Evolutionary conservation across 2,329 filamentous ascomycete genomes (phyloP).

Genomic region (Aspergillus tamarii): DNA sequence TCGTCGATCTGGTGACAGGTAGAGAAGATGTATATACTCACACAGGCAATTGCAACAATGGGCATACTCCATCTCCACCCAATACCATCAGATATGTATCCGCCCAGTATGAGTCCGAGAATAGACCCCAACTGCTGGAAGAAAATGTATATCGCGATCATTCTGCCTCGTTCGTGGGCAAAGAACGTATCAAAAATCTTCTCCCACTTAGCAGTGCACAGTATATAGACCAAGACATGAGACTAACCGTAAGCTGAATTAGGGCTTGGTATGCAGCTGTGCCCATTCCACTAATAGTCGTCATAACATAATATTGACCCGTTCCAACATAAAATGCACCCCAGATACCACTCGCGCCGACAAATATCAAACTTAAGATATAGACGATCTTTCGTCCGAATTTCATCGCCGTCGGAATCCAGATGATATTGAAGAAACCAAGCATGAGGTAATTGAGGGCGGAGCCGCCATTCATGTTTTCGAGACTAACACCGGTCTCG

Average conservation of each 20-base stretch:
- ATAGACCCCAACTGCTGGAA: constrained; percentile 46
- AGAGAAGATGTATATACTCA: constrained; percentile 21
- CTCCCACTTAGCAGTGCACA: neutral
- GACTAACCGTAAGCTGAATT: constrained; percentile 41
- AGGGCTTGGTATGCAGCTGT: constrained; percentile 44
- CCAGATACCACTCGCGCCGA: constrained; percentile 37
- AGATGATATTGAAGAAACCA: constrained; percentile 47
- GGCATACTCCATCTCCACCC: constrained; percentile 41
- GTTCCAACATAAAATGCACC: constrained; percentile 29
- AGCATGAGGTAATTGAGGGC: constrained; percentile 47
- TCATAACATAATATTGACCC: constrained; percentile 36
- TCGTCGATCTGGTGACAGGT: neutral
- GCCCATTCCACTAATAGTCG: constrained; percentile 37
- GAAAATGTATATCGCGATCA: constrained; percentile 44
- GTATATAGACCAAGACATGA: neutral
- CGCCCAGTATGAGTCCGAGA: constrained; percentile 41
- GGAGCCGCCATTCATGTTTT: constrained; percentile 47
- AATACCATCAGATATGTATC: constrained; percentile 38
- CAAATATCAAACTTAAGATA: constrained; percentile 38
- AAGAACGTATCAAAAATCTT: constrained; percentile 46
- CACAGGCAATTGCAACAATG: constrained; percentile 37
- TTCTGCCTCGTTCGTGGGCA: constrained; percentile 41
- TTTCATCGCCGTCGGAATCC: constrained; percentile 39
- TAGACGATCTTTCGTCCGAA: constrained; percentile 40
- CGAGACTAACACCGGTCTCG: constrained; percentile 42